Base-by-base conservation (phyloP, 306 rosid genomes). In the Prinsepia uniflora region DNA sequence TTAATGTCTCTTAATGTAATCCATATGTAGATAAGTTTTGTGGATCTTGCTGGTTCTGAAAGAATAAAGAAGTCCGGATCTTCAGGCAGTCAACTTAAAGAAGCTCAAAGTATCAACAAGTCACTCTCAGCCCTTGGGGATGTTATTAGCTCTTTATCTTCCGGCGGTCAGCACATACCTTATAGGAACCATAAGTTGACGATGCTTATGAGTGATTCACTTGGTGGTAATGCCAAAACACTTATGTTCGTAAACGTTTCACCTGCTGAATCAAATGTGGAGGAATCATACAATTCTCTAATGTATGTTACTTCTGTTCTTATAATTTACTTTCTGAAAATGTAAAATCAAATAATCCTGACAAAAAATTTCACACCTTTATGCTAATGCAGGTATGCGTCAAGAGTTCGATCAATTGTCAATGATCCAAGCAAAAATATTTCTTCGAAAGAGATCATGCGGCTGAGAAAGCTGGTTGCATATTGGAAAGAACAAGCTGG, bases 401-500 rank as follows among this genome's bases (percentile, higher is more conserved):
- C 99, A 0, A 76, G 99, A 54, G 97, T 95, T 71, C 85, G 97
- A 57, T 86, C 97, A 5, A 91, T 95, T 48, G 96, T 91, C 72
- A 95, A 95, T 50, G 99, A 95, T 78, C 97, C 99, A 4, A 91
- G 89, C 83, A 89, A 91, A 71, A 85, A 91, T 69, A 84, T 91
- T 22, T 83, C 91, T 17, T 94, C 96, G 1, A 95, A 95, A 84
- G 97, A 95, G 80, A 81, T 91, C 41, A 91, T 88, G 34, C 84
- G 96, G 17, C 71, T 95, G 84, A 95, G 87, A 71, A 95, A 87
- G 70, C 19, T 87, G 71, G 90, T 91, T 40, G 84, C 86, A 7
- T 80, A 89, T 75, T 91, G 99, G 99, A 89, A 95, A 75, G 97
- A 95, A 47, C 97, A 95, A 81, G 99, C 99, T 15, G 97, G 97